Percentiles rank a stretch among this genome's conserved stretches.
Conservation (phyloP, 1,284 basidiomycete species). For the Hymenochaete sp. region DNA sequence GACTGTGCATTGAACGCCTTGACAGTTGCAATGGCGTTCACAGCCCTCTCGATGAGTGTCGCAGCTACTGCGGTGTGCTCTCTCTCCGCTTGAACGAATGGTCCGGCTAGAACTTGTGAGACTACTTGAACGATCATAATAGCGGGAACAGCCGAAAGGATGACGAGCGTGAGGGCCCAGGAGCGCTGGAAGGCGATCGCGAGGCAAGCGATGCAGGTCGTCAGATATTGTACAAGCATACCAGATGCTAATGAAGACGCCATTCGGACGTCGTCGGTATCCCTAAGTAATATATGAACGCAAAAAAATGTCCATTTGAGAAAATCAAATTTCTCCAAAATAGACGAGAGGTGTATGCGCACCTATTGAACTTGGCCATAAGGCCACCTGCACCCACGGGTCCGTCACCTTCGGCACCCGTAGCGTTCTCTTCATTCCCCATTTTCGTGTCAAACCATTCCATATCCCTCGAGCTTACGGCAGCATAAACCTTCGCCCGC, state of each 20-base stretch:
- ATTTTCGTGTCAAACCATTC: conserved; percentile 83
- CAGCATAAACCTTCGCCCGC: conserved; percentile 60
- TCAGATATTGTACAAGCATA: conserved; percentile 70
- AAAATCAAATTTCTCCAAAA: conserved; percentile 7
- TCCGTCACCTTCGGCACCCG: conserved; percentile 39
- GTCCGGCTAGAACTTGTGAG: conserved; percentile 62
- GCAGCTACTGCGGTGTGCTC: conserved; percentile 62
- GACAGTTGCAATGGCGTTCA: conserved; percentile 80
- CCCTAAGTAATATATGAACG: conserved; percentile 42
- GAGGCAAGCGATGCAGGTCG: conserved; percentile 74
- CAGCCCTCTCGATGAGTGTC: conserved; percentile 71
- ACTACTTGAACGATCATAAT: conserved; percentile 68
- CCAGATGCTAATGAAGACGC: conserved; percentile 77
- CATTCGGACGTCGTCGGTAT: conserved; percentile 88
- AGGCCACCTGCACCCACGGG: conserved; percentile 81
- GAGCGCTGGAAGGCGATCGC: conserved; percentile 76
- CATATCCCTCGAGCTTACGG: conserved; percentile 68
- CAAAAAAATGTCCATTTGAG: conserved; percentile 16
- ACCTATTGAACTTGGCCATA: conserved; percentile 92
- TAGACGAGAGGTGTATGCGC: conserved; percentile 23
- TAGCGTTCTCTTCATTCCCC: conserved; percentile 49
- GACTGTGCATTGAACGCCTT: conserved; percentile 89
- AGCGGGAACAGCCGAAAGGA: conserved; percentile 84
- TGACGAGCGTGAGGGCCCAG: conserved; percentile 82
- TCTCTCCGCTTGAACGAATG: conserved; percentile 64